Percentiles rank a stretch among this genome's conserved stretches.
Evolutionary conservation across 768 basidiomycete species (phyloP).

Genomic region (Boletus barrowsii): DNA sequence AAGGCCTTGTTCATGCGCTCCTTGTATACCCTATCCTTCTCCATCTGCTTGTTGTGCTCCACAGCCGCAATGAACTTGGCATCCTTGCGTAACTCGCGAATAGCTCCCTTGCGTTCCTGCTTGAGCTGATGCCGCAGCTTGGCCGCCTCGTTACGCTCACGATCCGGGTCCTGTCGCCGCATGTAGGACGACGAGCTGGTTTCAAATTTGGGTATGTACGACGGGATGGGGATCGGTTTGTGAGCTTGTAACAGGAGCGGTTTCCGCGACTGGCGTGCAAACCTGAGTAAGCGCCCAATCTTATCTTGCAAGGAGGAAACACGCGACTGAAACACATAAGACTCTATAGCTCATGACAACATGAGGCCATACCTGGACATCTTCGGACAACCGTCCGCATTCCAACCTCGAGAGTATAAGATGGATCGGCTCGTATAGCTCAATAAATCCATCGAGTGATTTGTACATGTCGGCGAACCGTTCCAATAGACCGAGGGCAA

Average conservation of each 20-base stretch:
- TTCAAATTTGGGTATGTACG: conserved; percentile 94
- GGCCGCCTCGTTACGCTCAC: conserved; percentile 79
- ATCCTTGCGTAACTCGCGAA: conserved; percentile 94
- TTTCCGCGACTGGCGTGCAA: conserved; percentile 65
- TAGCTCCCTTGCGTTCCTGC: conserved; percentile 95
- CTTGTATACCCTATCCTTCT: conserved; percentile 81
- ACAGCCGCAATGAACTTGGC: conserved; percentile 88
- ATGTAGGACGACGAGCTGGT: conserved; percentile 67
- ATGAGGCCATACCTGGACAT: conserved; percentile 48
- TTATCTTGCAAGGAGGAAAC: conserved; percentile 46
- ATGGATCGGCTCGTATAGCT: conserved; percentile 71
- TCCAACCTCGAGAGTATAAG: conserved; percentile 56
- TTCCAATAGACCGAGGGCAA: conserved; percentile 60
- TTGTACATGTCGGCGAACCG: conserved; percentile 77
- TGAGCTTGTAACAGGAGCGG: conserved; percentile 88
- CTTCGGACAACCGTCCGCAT: conserved; percentile 41
- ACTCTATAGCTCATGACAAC: conserved; percentile 2
- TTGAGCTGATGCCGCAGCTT: conserved; percentile 89
- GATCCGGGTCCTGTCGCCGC: conserved; percentile 85
- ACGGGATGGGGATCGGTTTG: conserved; percentile 93
- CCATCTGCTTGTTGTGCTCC: conserved; percentile 77
- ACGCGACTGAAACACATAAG: conserved; percentile 41
- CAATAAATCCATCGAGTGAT: conserved; percentile 76
- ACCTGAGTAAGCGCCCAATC: conserved; percentile 64
- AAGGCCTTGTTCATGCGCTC: conserved; percentile 81